Base-by-base conservation (phyloP, 805 yeast genomes). In the Schwanniomyces pseudopolymorphus region DNA sequence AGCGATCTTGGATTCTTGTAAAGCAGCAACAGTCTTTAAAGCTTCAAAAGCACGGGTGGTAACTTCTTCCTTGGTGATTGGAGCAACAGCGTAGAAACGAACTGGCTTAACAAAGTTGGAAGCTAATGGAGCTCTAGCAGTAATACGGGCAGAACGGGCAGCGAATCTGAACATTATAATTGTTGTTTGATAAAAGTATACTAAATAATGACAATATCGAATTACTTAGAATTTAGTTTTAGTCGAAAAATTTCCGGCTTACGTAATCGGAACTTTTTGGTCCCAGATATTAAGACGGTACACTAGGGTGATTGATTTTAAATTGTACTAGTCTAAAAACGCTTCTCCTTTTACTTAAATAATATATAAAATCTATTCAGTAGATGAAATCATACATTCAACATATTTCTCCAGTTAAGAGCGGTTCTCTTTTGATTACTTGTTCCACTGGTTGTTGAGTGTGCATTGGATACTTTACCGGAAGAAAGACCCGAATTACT, bases 31-130 rank as follows among this genome's bases (percentile, higher is more conserved):
- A 42, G 80, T 70, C 52, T 80, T 78, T 69, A 85, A 84, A 47
- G 94, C 96, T 59, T 86, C 88, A 51, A 85, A 72, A 45, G 94
- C 87, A 72, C 97, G 83, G 53, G 80, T 76, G 56, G 89, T 80
- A 54, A 91, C 91, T 64, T 89, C 97, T 35, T 84, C 87, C 64
- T 83, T 81, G 50, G 85, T 74, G 58, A 90, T 72, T 40, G 84
- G 79, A 27, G 87, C 79, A 45, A 77, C 83, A 44, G 86, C 79
- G 72, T 84, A 85, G 61, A 78, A 70, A 57, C 78, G 72, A 39
- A 69, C 55, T 45, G 75, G 71, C 45, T 56, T 64, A 52, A 56
- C 46, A 42, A 58, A 49, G 51, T 43, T 49, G 51, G 64, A 45
- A 51, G 62, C 54, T 53, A 56, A 47, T 49, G 64, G 50, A 52